phyloP scores from a whole-genome alignment of 192 early-diverging fungal species.

The Umbelopsis sp. region DNA sequence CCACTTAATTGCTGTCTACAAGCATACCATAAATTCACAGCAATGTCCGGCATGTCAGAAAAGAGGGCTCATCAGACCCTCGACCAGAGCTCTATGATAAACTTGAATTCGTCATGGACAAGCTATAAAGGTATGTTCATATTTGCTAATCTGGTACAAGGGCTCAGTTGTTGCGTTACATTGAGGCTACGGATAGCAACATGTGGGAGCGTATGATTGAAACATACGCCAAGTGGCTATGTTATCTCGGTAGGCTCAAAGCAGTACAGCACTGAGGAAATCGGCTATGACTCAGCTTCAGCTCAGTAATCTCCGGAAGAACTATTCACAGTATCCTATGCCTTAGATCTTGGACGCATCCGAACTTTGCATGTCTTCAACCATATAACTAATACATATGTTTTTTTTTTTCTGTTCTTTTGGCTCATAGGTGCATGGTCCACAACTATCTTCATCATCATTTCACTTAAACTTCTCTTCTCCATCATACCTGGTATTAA shows the following conservation, averaged over 20 bases:
- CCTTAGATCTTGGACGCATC: too few species aligned
- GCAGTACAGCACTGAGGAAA: too few species aligned
- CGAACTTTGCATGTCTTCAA: too few species aligned
- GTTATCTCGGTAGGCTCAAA: too few species aligned
- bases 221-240: too few species aligned
- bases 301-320: background rate
- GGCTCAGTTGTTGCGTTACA: too few species aligned
- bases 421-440: conserved; percentile 83
- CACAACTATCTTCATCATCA: conserved; percentile 83
- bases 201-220: background rate
- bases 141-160: too few species aligned
- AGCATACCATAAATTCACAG: background rate
- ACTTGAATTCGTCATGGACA: conserved; percentile 66
- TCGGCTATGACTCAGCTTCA: too few species aligned
- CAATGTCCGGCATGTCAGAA: conserved; percentile 18
- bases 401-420: background rate
- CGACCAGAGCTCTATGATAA: conserved; percentile 62
- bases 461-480: conserved; percentile 76
- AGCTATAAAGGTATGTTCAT: conserved; percentile 55
- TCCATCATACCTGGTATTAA: conserved; percentile 89
- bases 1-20: background rate
- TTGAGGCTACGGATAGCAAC: background rate
- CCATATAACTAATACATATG: background rate
- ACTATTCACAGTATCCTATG: background rate
- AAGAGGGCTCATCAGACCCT: conserved; percentile 17